Base-by-base conservation (phyloP, 805 yeast genomes). In the Zygosaccharomyces siamensis region DNA sequence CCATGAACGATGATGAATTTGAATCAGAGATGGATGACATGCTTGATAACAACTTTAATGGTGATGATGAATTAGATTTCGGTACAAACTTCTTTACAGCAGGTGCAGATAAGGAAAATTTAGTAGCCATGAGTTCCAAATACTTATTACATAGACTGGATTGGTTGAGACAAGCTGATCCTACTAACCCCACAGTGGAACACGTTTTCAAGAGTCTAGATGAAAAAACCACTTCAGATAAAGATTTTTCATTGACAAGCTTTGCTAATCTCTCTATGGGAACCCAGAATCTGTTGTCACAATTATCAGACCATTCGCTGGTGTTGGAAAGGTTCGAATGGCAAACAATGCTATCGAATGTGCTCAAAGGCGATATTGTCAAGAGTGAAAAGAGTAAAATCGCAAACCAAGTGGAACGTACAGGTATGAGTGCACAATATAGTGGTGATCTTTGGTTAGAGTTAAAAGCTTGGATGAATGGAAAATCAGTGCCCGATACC, bases 321-420 rank as follows among this genome's bases (percentile, higher is more conserved):
- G 81, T 84, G 6, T 59, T 81, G 8, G 97, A 89, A 62, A 75
- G 98, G 43, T 72, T 90, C 10, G 96, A 89, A 68, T 93, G 99
- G 99, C 98, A 93, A 67, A 79, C 92, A 0, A 89, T 93, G 96
- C 74, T 93, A 43, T 78, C 86, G 8, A 78, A 89, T 2, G 98
- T 93, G 3, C 76, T 93, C 31, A 92, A 95, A 2, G 98, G 99
- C 57, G 98, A 93, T 66, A 96, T 93, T 46, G 89, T 93, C 18
- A 79, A 84, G 31, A 84, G 92, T 10, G 99, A 93, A 61, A 93
- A 92, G 68, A 83, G 87, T 3, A 83, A 83, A 66, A 74, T 86
- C 47, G 81, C 79, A 12, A 78, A 76, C 45, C 81, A 74, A 49
- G 56, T 55, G 11, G 61, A 59, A 42, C 57, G 56, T 31, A 54